A percentile compares a stretch with the other conserved stretches of the same genome.
phyloP scores from a whole-genome alignment of 768 basidiomycete species.

The Xerocomellus dryophilus region DNA sequence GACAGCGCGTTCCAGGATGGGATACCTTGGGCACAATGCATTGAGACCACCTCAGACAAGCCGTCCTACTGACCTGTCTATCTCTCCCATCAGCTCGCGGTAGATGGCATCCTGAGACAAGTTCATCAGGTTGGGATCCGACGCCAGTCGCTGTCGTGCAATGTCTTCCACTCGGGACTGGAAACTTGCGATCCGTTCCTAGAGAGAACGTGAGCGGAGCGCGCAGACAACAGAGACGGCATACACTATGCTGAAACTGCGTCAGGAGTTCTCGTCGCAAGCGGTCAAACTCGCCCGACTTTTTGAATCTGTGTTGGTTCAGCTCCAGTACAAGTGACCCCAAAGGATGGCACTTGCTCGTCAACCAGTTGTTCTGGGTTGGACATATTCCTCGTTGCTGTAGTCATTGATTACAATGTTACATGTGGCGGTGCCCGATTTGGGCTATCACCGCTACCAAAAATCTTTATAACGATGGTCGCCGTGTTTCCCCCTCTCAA shows the following conservation, averaged over 20 bases:
- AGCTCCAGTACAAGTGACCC: neutral
- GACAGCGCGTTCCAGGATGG: conserved; percentile 62
- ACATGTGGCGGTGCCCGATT: conserved; percentile 13
- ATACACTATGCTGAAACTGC: conserved; percentile 60
- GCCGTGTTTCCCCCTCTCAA: conserved; percentile 65
- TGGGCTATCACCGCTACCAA: neutral
- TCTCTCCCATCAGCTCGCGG: conserved; percentile 65
- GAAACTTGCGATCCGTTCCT: conserved; percentile 54
- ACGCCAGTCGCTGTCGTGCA: conserved; percentile 50
- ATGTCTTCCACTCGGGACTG: conserved; percentile 61
- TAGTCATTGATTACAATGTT: conserved; percentile 9
- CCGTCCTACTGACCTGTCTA: conserved; percentile 51
- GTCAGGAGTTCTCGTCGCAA: conserved; percentile 61
- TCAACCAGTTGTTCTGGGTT: conserved; percentile 62
- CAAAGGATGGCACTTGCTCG: conserved; percentile 43
- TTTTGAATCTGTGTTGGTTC: conserved; percentile 59
- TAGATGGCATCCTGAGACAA: conserved; percentile 52
- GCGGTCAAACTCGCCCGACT: conserved; percentile 75
- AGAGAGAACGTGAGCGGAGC: neutral
- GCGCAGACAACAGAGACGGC: conserved; percentile 19
- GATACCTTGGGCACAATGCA: conserved; percentile 43
- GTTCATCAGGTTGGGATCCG: conserved; percentile 52
- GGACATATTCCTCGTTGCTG: conserved; percentile 48
- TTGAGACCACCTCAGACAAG: neutral
- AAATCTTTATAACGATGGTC: conserved; percentile 29